phyloP scores from a whole-genome alignment of 116 monocot species.

The Posidonia oceanica region DNA sequence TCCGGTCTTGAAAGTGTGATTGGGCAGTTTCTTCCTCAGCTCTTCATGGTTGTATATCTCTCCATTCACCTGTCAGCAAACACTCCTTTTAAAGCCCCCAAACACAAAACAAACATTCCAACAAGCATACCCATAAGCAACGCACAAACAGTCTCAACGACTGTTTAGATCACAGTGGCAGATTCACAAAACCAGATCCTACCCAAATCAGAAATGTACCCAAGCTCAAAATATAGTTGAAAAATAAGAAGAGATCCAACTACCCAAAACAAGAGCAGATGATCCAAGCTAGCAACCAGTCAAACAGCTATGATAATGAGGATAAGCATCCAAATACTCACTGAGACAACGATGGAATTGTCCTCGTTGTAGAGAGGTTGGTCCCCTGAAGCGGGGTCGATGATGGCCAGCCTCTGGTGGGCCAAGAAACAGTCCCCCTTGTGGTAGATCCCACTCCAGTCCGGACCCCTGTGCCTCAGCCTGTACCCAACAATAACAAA shows the following conservation, averaged over 20 bases:
- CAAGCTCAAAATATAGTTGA: not conserved
- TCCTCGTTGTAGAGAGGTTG: conserved; percentile 84
- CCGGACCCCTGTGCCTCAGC: conserved; percentile 56
- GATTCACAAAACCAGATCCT: not conserved
- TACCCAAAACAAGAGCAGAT: not conserved
- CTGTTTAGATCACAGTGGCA: not conserved
- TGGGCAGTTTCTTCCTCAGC: conserved; percentile 30
- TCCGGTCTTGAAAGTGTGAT: conserved; percentile 58
- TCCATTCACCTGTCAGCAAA: conserved; percentile 48
- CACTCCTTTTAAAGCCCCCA: not conserved
- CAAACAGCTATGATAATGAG: not conserved
- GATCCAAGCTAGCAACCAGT: not conserved
- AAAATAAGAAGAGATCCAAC: not conserved
- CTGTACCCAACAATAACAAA: conserved; percentile 6
- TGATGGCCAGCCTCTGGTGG: conserved; percentile 69
- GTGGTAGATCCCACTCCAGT: conserved; percentile 77
- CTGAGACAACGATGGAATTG: conserved; percentile 56
- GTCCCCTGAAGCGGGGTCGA: conserved; percentile 71
- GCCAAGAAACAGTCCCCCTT: conserved; percentile 44
- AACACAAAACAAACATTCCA: not conserved
- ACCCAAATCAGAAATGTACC: not conserved
- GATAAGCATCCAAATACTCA: conserved; percentile 14
- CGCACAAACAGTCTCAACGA: not conserved
- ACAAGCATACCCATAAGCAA: not conserved
- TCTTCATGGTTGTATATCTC: conserved; percentile 83